These are phyloP conservation scores for Penicillium sp. DNA, from an alignment of 2,329 filamentous ascomycete genomes.

Conservation along the genomic window DNA sequence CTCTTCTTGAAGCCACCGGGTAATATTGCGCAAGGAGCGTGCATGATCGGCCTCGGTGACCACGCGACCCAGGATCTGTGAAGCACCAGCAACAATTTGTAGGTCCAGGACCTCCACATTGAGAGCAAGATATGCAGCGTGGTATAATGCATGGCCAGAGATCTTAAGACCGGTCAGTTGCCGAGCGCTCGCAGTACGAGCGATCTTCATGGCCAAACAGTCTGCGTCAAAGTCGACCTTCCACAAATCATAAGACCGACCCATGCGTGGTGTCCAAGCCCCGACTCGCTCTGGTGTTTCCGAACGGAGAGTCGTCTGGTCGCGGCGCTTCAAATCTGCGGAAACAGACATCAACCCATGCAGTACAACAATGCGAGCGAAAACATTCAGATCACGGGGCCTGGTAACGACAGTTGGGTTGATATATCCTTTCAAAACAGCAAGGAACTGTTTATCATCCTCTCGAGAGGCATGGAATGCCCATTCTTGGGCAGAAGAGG, in stretches of 20 bases:
- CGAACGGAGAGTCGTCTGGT: conserved; percentile 61
- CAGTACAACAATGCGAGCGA: conserved; percentile 58
- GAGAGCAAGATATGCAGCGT: conserved; percentile 59
- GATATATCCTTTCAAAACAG: conserved; percentile 60
- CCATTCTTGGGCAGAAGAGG: conserved; percentile 56
- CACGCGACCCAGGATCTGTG: conserved; percentile 60
- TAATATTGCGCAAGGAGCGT: conserved; percentile 42
- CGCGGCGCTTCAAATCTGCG: conserved; percentile 63
- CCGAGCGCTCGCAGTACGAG: conserved; percentile 30
- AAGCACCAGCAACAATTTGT: conserved; percentile 63
- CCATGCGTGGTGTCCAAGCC: conserved; percentile 56
- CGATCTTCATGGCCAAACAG: conserved; percentile 43
- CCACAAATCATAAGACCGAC: conserved; percentile 59
- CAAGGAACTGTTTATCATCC: conserved; percentile 49
- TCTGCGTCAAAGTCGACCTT: conserved; percentile 60
- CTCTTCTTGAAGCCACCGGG: conserved; percentile 24
- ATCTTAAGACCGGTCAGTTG: conserved; percentile 53
- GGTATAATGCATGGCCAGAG: conserved; percentile 59
- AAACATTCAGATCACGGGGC: conserved; percentile 48
- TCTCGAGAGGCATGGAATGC: conserved; percentile 43
- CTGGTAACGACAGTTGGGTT: conserved; percentile 44
- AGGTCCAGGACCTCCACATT: conserved; percentile 63
- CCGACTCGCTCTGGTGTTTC: conserved; percentile 39
- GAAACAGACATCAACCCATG: conserved; percentile 65
- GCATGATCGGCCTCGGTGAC: conserved; percentile 55